phyloP scores from a whole-genome alignment of 805 yeast species.

The Lipomyces starkeyi region DNA sequence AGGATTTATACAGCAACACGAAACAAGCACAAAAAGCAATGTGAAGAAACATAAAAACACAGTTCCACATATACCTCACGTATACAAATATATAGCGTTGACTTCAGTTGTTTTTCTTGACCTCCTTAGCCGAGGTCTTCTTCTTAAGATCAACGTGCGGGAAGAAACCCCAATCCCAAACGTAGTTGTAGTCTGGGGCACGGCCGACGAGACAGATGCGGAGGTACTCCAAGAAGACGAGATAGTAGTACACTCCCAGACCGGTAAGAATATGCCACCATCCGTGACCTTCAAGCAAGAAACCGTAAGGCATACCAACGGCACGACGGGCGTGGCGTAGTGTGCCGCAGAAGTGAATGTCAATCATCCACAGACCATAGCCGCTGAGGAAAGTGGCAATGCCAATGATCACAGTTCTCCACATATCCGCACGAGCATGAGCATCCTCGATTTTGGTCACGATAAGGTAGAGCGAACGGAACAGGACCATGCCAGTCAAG shows the following conservation, averaged over 20 bases:
- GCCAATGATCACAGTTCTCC: constrained; percentile 63
- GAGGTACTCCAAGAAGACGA: constrained; percentile 77
- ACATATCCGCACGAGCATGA: constrained; percentile 56
- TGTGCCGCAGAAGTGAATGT: constrained; percentile 73
- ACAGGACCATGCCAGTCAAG: constrained; percentile 74
- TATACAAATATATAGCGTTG: neutral
- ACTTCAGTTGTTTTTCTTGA: constrained; percentile 19
- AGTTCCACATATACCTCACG: neutral
- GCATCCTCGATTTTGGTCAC: constrained; percentile 58
- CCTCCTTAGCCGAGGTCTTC: constrained; percentile 7
- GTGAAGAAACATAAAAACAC: neutral
- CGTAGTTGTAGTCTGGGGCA: constrained; percentile 61
- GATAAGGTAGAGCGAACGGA: constrained; percentile 61
- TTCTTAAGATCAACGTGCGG: constrained; percentile 50
- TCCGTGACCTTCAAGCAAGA: constrained; percentile 87
- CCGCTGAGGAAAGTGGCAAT: constrained; percentile 71
- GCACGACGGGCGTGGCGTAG: constrained; percentile 65
- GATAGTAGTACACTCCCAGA: constrained; percentile 82
- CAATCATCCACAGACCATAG: constrained; percentile 86
- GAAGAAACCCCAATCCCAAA: constrained; percentile 63
- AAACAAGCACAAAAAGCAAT: neutral
- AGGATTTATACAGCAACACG: neutral
- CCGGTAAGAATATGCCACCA: constrained; percentile 89
- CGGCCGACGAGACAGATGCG: constrained; percentile 67
- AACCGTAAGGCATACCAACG: constrained; percentile 83